These are phyloP conservation scores for Zygotorulaspora florentina DNA, from an alignment of 805 yeast species.

Conservation along the genomic window DNA sequence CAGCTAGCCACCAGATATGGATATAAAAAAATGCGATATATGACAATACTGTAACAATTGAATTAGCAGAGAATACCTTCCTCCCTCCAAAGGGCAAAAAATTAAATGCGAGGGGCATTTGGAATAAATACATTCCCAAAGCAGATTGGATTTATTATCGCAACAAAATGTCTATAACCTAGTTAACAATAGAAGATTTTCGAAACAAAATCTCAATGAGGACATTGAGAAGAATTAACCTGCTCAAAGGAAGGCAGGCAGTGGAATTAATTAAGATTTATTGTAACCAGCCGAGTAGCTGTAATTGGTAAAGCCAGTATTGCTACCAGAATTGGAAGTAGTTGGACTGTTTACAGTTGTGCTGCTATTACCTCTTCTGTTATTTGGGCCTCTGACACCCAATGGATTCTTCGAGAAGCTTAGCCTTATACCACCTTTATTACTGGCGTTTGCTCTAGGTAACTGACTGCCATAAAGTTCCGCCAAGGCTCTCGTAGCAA, in stretches of 20 bases:
- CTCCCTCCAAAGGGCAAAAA: neutral
- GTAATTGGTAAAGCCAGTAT: conserved; percentile 13
- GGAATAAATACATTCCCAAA: too few relatives aligned
- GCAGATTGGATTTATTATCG: too few relatives aligned
- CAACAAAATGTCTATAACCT: too few relatives aligned
- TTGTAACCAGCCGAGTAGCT: conserved; percentile 20
- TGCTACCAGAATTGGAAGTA: conserved; percentile 12
- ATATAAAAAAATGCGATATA: conserved; percentile 11
- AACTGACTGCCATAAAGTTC: conserved; percentile 90
- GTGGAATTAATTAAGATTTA: conserved; percentile 6
- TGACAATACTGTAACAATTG: conserved; percentile 10
- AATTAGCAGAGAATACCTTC: conserved; percentile 1
- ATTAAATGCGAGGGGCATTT: neutral
- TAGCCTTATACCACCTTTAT: conserved; percentile 89
- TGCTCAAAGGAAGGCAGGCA: neutral
- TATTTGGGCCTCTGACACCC: conserved; percentile 81
- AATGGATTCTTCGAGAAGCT: conserved; percentile 95
- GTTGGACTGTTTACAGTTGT: conserved; percentile 14
- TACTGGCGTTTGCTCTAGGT: conserved; percentile 58
- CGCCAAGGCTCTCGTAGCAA: conserved; percentile 90
- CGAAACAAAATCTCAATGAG: neutral
- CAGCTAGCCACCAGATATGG: conserved; percentile 6
- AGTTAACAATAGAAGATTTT: too few relatives aligned
- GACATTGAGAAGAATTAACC: neutral
- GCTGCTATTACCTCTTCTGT: conserved; percentile 38